Percentiles rank a stretch among this genome's conserved stretches.
phyloP scores from a whole-genome alignment of 2,329 filamentous ascomycete genomes.

The Alternaria metachromatica region DNA sequence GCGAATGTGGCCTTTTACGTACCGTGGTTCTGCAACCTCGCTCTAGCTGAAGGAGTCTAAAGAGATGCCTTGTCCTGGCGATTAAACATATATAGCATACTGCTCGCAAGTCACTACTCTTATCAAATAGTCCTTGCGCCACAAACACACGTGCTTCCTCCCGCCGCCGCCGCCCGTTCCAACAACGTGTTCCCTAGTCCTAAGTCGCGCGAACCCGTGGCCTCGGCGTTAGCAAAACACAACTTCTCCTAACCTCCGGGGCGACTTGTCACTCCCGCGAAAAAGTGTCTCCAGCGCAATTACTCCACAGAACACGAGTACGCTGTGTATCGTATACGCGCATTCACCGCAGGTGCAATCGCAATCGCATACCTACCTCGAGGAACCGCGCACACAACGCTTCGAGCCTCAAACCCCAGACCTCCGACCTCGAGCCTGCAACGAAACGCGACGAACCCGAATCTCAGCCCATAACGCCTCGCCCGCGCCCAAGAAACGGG shows the following conservation, averaged over 20 bases:
- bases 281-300: not conserved
- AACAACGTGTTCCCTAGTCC: conserved; percentile 8
- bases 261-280: not conserved
- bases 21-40: too few species aligned
- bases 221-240: conserved; percentile 9
- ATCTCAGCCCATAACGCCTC: not conserved
- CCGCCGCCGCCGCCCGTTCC: not conserved
- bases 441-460: not conserved
- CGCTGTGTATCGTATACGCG: not conserved
- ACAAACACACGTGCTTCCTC: not conserved
- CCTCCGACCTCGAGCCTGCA: not conserved
- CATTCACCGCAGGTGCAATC: not conserved
- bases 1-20: not conserved
- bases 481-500: too few species aligned
- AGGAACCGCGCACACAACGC: not conserved
- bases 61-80: not conserved
- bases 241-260: conserved; percentile 10
- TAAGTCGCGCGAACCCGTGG: not conserved
- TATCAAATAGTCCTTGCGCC: not conserved
- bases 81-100: not conserved
- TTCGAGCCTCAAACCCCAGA: not conserved
- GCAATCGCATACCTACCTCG: not conserved
- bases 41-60: too few species aligned
- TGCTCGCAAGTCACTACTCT: not conserved
- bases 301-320: not conserved